Conservation (phyloP, 176 grass and related monocot genomes). For the Canna indica region DNA sequence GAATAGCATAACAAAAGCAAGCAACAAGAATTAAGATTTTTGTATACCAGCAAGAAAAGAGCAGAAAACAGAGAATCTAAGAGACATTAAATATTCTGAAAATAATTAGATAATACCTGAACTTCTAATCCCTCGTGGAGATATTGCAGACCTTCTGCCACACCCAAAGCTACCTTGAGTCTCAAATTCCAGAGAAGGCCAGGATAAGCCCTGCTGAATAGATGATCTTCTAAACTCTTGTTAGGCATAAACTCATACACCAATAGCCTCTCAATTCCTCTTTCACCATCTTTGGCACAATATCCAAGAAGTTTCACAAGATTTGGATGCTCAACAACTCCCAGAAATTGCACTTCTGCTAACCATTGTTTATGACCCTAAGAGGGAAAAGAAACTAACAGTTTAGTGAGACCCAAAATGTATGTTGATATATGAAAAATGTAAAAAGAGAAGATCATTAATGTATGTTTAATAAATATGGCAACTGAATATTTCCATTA, state of each 20-base stretch:
- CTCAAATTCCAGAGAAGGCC: slow-evolving; percentile 54
- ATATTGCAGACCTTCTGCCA: slow-evolving; percentile 48
- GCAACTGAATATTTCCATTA: too few relatives aligned
- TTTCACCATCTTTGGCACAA: slow-evolving; percentile 56
- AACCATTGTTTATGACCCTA: slow-evolving; percentile 97
- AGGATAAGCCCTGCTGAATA: slow-evolving; percentile 58
- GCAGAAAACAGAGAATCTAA: background rate
- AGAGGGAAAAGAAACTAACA: background rate
- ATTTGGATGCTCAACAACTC: slow-evolving; percentile 77
- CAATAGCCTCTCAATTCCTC: slow-evolving; percentile 43
- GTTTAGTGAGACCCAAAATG: background rate
- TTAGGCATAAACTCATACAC: slow-evolving; percentile 95
- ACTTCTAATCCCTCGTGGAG: slow-evolving; percentile 63
- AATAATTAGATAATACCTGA: slow-evolving; percentile 37
- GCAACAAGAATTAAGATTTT: too few relatives aligned
- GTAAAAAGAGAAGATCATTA: background rate
- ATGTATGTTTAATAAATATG: too few relatives aligned
- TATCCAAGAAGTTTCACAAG: slow-evolving; percentile 84
- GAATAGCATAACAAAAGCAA: too few relatives aligned
- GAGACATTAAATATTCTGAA: background rate
- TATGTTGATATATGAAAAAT: background rate
- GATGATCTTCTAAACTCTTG: slow-evolving; percentile 73
- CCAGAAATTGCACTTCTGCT: slow-evolving; percentile 74
- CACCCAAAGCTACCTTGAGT: slow-evolving; percentile 56
- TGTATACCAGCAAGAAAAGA: too few relatives aligned